These are phyloP conservation scores for Scorias spongiosa DNA, from an alignment of 2,329 filamentous ascomycete genomes.

Conservation along the genomic window DNA sequence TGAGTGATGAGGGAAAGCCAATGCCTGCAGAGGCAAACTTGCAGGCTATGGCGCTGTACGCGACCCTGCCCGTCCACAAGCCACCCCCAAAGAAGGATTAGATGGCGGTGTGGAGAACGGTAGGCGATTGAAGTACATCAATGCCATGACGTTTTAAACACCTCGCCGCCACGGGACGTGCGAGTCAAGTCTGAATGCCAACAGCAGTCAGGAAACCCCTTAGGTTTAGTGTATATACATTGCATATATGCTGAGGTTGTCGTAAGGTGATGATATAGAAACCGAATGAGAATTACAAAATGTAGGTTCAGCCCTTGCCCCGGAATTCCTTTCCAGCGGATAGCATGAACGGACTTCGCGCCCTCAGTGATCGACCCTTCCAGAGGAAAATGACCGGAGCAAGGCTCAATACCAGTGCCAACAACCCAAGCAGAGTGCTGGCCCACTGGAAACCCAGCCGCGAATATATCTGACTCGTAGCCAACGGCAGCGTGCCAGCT, in stretches of 20 bases:
- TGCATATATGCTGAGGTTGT: too few species aligned
- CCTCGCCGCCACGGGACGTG: too few species aligned
- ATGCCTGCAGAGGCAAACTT: conserved; percentile 35
- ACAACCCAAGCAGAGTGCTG: conserved; percentile 30
- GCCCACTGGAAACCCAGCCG: conserved; percentile 35
- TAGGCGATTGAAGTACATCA: too few species aligned
- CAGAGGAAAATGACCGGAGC: conserved; percentile 30
- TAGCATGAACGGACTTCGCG: conserved; percentile 20
- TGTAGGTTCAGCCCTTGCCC: not conserved
- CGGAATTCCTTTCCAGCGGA: not conserved
- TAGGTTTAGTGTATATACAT: too few species aligned
- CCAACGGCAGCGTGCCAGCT: conserved; percentile 33
- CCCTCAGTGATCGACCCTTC: conserved; percentile 18
- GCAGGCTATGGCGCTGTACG: conserved; percentile 35
- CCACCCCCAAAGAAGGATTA: conserved; percentile 12
- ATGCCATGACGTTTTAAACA: too few species aligned
- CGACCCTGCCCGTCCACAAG: conserved; percentile 31
- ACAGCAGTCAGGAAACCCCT: too few species aligned
- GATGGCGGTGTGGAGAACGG: not conserved
- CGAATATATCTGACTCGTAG: conserved; percentile 32
- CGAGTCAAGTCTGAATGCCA: too few species aligned
- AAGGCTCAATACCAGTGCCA: conserved; percentile 28
- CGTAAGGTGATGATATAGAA: too few species aligned
- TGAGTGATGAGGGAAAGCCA: conserved; percentile 29
- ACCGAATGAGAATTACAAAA: too few species aligned